Evolutionary conservation across 139 green algal species (phyloP).

Genomic region (Chlorella sorokiniana): DNA sequence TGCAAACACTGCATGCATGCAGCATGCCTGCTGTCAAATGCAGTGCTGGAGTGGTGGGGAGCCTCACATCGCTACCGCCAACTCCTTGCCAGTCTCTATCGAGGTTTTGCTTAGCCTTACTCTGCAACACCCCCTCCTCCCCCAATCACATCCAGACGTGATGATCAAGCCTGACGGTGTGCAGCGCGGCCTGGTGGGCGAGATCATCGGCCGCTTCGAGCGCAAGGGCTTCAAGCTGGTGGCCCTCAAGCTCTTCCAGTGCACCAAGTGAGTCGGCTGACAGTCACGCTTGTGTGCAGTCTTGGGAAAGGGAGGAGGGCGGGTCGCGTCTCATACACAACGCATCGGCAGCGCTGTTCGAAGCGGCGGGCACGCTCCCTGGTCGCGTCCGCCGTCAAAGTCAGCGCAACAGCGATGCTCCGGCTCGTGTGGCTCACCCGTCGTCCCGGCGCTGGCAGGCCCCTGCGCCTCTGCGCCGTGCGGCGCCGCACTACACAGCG

Average conservation of each 20-base stretch:
- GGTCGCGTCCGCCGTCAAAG: slow-evolving; percentile 24
- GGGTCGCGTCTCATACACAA: not conserved
- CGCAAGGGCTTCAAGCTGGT: slow-evolving; percentile 87
- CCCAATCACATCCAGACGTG: slow-evolving; percentile 31
- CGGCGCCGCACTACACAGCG: too few relatives aligned
- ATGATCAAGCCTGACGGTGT: slow-evolving; percentile 78
- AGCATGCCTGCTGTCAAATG: too few relatives aligned
- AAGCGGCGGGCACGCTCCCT: slow-evolving; percentile 25
- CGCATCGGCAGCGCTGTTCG: slow-evolving; percentile 13
- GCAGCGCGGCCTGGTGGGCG: slow-evolving; percentile 65
- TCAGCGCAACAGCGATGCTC: slow-evolving; percentile 9
- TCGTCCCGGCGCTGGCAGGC: too few relatives aligned
- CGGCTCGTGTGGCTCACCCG: not conserved
- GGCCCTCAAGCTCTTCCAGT: slow-evolving; percentile 87
- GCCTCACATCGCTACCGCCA: not conserved
- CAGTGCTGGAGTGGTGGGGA: too few relatives aligned
- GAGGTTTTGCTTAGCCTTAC: not conserved
- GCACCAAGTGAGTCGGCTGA: slow-evolving; percentile 48
- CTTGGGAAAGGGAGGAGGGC: too few relatives aligned
- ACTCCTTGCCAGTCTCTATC: not conserved
- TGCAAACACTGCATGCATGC: too few relatives aligned
- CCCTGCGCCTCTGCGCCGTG: too few relatives aligned
- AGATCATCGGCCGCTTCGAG: slow-evolving; percentile 81
- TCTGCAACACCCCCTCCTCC: not conserved
- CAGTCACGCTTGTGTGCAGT: too few relatives aligned